Percentiles rank a stretch among this genome's conserved stretches.
phyloP scores from a whole-genome alignment of 2,329 filamentous ascomycete species.

The Pseudocercospora fuligena region DNA sequence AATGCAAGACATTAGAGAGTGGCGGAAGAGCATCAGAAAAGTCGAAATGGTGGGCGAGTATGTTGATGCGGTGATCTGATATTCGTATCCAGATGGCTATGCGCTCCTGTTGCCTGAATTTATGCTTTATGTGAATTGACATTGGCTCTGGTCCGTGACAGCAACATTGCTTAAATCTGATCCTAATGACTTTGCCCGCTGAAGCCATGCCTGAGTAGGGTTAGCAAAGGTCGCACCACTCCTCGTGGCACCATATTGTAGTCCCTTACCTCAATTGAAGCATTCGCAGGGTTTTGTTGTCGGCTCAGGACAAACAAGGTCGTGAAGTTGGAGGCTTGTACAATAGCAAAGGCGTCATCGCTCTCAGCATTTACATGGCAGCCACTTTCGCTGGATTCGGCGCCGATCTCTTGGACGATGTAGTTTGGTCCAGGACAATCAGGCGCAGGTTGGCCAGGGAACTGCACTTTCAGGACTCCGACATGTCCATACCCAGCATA shows the following conservation, averaged over 20 bases:
- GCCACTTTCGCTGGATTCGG: conserved; percentile 6
- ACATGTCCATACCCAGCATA: conserved; percentile 24
- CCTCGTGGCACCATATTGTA: neutral
- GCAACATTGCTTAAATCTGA: conserved; percentile 27
- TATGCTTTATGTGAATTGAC: conserved; percentile 18
- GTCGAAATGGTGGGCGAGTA: too few species aligned
- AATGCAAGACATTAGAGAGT: too few species aligned
- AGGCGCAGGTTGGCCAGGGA: conserved; percentile 27
- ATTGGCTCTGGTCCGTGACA: conserved; percentile 25
- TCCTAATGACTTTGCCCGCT: conserved; percentile 24
- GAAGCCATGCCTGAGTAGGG: conserved; percentile 23
- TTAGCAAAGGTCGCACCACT: neutral
- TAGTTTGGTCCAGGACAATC: conserved; percentile 33
- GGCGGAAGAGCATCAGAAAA: too few species aligned
- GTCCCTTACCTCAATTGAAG: conserved; percentile 26
- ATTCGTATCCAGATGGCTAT: too few species aligned
- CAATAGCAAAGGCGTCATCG: conserved; percentile 30
- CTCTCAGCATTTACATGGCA: conserved; percentile 10
- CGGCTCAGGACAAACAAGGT: conserved; percentile 32
- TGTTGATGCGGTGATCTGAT: too few species aligned
- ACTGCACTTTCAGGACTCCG: conserved; percentile 29
- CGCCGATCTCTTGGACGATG: conserved; percentile 20
- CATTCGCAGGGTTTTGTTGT: conserved; percentile 26
- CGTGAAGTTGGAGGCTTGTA: conserved; percentile 30
- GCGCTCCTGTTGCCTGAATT: too few species aligned